These are phyloP conservation scores for Rauvolfia tetraphylla DNA, from an alignment of 257 asterid species.

Conservation along the genomic window DNA sequence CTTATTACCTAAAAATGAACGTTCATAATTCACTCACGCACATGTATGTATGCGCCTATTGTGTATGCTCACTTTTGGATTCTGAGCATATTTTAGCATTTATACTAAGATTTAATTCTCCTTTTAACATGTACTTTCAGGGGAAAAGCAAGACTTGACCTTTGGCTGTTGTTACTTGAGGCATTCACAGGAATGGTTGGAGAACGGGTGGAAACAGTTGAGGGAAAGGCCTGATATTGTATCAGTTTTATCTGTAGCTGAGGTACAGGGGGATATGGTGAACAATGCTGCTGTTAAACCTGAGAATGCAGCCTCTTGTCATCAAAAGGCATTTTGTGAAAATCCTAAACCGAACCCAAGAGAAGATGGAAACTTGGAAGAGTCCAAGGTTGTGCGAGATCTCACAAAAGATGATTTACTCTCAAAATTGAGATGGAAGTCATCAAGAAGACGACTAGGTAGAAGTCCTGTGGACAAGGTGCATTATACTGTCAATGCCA, in stretches of 20 bases:
- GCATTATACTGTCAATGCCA: constrained; percentile 9
- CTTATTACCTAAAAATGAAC: background rate
- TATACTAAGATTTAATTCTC: background rate
- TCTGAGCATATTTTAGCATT: background rate
- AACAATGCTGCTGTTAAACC: constrained; percentile 7
- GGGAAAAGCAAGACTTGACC: constrained; percentile 45
- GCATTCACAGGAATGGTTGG: constrained; percentile 70
- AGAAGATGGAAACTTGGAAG: constrained; percentile 18
- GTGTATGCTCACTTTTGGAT: too few species aligned
- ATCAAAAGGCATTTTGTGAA: constrained; percentile 3
- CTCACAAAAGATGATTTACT: constrained; percentile 50
- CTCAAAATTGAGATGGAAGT: constrained; percentile 52
- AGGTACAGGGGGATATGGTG: constrained; percentile 2
- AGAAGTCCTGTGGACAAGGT: constrained; percentile 48
- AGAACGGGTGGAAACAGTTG: constrained; percentile 46
- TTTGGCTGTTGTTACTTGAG: constrained; percentile 42
- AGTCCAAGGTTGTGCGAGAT: constrained; percentile 28
- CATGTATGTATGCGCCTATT: background rate
- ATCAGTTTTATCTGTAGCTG: constrained; percentile 21
- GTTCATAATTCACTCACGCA: background rate
- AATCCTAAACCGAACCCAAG: background rate
- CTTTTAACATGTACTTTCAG: constrained; percentile 31
- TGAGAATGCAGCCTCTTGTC: constrained; percentile 8
- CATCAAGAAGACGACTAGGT: constrained; percentile 53
- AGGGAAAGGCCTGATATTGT: constrained; percentile 48